A percentile compares a stretch with the other conserved stretches of the same genome.
phyloP scores from a whole-genome alignment of 2,329 filamentous ascomycete species.

The Neofusicoccum cordaticola region DNA sequence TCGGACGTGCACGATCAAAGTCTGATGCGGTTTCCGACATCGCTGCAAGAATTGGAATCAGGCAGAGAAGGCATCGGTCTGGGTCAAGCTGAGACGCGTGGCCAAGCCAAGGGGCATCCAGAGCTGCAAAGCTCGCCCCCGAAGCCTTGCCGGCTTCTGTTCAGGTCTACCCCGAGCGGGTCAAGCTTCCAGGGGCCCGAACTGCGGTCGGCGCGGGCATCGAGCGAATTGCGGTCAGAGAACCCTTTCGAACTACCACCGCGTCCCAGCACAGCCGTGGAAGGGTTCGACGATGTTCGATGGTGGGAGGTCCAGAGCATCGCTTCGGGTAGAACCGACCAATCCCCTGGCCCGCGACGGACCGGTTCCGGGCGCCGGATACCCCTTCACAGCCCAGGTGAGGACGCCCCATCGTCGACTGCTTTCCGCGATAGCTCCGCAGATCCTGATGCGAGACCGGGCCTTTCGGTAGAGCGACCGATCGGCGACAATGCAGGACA shows the following conservation, averaged over 20 bases:
- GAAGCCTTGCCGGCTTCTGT: neutral
- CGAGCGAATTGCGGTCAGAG: neutral
- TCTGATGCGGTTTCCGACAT: neutral
- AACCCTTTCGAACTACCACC: neutral
- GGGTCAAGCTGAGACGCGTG: constrained; percentile 6
- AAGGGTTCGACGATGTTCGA: constrained; percentile 5
- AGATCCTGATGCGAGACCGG: constrained; percentile 1
- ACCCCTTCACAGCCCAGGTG: neutral
- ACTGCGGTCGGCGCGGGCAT: neutral
- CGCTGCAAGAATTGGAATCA: constrained; percentile 3
- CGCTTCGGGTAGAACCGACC: constrained; percentile 6
- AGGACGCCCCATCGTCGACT: neutral
- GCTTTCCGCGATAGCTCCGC: neutral
- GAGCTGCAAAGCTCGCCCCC: neutral
- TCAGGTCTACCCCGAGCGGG: neutral
- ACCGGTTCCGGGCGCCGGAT: neutral
- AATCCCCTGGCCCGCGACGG: neutral
- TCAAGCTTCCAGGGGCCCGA: neutral
- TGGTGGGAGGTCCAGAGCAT: neutral
- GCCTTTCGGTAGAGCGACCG: constrained; percentile 5
- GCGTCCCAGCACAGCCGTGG: neutral
- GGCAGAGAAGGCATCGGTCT: neutral
- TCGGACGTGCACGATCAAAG: neutral
- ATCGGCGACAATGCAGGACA: constrained; percentile 1
- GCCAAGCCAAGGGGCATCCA: neutral